Conservation (phyloP, 305 asterid genomes). For the Fraxinus xanthoxyloides region DNA sequence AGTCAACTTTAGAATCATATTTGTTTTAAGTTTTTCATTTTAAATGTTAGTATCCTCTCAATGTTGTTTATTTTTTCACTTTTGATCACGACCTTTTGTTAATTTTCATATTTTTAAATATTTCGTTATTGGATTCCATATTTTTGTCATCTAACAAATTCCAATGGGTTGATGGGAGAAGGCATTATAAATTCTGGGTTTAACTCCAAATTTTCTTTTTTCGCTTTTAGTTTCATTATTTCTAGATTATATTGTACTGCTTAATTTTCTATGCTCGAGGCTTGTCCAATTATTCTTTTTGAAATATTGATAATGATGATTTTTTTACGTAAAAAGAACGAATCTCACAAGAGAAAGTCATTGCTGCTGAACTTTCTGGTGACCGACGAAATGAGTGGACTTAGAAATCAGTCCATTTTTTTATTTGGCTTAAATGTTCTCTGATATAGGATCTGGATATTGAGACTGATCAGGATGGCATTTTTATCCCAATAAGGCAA, state of each 20-base stretch:
- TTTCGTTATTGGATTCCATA: neutral
- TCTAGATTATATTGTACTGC: slow-evolving; percentile 5
- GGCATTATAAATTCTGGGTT: neutral
- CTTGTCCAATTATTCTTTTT: neutral
- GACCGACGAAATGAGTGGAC: neutral
- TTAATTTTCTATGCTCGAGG: neutral
- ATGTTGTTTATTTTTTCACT: neutral
- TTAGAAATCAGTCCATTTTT: neutral
- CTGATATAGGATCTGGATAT: neutral
- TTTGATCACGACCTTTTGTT: neutral
- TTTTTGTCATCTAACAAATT: neutral
- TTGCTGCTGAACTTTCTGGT: neutral
- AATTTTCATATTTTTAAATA: neutral
- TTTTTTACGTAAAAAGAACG: neutral
- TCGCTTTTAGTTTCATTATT: neutral
- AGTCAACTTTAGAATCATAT: neutral
- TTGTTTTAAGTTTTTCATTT: neutral
- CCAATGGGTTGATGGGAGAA: neutral
- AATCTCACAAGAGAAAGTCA: neutral
- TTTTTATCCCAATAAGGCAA: slow-evolving; percentile 7
- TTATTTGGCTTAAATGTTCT: neutral
- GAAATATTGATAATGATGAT: neutral
- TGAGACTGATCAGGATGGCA: neutral
- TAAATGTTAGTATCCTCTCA: neutral
- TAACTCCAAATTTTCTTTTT: neutral